These are phyloP conservation scores for Acanthamoeba divionensis DNA, from an alignment of 208 protist species.

Conservation along the genomic window DNA sequence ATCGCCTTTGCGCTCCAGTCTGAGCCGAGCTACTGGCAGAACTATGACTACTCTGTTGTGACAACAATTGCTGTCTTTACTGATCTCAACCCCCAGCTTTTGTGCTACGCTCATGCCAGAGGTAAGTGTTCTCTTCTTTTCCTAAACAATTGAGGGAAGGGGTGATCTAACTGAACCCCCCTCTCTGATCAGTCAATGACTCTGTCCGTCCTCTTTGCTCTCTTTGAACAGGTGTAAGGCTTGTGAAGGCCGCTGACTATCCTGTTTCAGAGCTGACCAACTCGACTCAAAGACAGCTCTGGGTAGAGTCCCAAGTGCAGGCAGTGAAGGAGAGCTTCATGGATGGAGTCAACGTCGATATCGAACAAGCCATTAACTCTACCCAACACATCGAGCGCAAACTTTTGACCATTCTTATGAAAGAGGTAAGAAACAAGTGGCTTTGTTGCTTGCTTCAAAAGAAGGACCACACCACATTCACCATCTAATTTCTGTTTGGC, in stretches of 20 bases:
- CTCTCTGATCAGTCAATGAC: neutral
- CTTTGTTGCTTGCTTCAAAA: no score
- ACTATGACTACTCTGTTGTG: slow-evolving; percentile 22
- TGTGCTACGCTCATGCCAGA: slow-evolving; percentile 40
- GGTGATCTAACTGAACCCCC: no score
- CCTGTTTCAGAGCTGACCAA: slow-evolving; percentile 43
- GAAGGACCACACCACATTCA: no score
- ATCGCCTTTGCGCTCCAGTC: neutral
- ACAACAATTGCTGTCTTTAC: slow-evolving; percentile 44
- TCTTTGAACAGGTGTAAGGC: neutral
- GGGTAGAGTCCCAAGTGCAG: slow-evolving; percentile 12
- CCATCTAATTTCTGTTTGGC: no score
- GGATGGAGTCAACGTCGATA: slow-evolving; percentile 44
- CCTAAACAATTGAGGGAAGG: no score
- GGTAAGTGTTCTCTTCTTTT: neutral
- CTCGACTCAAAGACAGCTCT: slow-evolving; percentile 10
- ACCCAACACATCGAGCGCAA: neutral
- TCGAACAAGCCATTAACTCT: neutral
- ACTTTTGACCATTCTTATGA: slow-evolving; percentile 25
- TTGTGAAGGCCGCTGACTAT: slow-evolving; percentile 1
- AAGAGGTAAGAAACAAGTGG: no score
- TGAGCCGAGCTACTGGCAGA: neutral
- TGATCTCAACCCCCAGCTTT: neutral
- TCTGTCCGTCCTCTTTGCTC: neutral
- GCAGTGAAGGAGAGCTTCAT: slow-evolving; percentile 21